A percentile compares a stretch with the other conserved stretches of the same genome.
These are phyloP conservation scores for Eucalyptus lansdowneana DNA, from an alignment of 345 rosid genomes.

Conservation along the genomic window DNA sequence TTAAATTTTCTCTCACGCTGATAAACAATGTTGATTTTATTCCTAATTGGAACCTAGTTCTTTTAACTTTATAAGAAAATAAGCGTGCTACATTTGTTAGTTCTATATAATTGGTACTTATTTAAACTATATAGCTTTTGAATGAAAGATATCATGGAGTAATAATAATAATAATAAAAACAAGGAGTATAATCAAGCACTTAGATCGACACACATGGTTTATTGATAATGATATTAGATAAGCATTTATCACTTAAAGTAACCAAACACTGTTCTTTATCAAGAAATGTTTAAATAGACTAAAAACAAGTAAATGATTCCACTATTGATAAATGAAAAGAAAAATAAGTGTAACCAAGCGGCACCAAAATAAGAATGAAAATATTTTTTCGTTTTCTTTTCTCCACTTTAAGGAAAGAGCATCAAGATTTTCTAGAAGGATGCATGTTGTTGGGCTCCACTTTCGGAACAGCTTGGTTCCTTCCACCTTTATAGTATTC, in stretches of 20 bases:
- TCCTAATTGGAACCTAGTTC: neutral
- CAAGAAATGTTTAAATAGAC: neutral
- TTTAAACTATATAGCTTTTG: neutral
- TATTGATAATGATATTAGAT: neutral
- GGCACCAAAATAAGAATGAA: neutral
- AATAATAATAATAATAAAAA: neutral
- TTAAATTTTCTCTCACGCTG: neutral
- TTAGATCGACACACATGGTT: accelerated
- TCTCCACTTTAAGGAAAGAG: accelerated
- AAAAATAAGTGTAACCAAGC: neutral
- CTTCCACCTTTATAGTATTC: too few species aligned
- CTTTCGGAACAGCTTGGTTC: too few species aligned
- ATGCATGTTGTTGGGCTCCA: too few species aligned
- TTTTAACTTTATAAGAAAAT: neutral
- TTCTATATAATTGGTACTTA: neutral
- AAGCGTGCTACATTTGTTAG: accelerated
- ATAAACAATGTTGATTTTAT: neutral
- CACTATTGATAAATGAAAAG: neutral
- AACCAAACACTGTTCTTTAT: neutral
- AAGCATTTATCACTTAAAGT: neutral
- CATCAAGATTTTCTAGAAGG: too few species aligned
- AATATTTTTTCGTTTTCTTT: neutral
- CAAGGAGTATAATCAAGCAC: neutral
- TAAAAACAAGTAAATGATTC: accelerated
- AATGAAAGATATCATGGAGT: neutral